These are phyloP conservation scores for Madurella mycetomatis DNA, from an alignment of 2,329 filamentous ascomycete genomes.

Conservation along the genomic window DNA sequence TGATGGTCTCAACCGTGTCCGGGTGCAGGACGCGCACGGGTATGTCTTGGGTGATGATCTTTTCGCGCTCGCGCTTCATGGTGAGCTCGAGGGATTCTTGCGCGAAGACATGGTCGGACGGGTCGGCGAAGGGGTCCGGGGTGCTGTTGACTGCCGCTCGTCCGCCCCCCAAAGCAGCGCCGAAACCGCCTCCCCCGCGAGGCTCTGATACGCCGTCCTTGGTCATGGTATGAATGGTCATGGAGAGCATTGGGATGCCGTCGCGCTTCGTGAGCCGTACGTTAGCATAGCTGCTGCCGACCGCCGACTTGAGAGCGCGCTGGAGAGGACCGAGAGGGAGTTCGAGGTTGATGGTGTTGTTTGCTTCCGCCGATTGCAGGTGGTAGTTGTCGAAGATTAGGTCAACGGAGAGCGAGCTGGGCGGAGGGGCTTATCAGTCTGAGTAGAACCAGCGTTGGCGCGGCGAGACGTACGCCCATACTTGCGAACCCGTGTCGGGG, in stretches of 20 bases:
- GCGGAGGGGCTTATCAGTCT: constrained; percentile 29
- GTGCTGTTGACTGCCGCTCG: constrained; percentile 33
- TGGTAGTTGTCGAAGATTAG: constrained; percentile 83
- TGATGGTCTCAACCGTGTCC: constrained; percentile 81
- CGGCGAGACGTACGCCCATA: constrained; percentile 71
- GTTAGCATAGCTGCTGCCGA: constrained; percentile 73
- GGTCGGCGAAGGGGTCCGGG: constrained; percentile 41
- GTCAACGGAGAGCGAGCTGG: constrained; percentile 61
- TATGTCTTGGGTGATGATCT: constrained; percentile 90
- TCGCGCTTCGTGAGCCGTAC: constrained; percentile 93
- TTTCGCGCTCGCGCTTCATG: constrained; percentile 71
- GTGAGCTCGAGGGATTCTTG: constrained; percentile 50
- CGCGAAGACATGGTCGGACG: constrained; percentile 39
- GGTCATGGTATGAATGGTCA: constrained; percentile 81
- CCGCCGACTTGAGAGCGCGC: constrained; percentile 84
- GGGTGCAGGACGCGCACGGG: constrained; percentile 87
- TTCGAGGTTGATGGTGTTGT: constrained; percentile 94
- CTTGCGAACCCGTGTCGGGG: constrained; percentile 88
- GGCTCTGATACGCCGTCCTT: constrained; percentile 39
- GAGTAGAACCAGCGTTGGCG: neutral
- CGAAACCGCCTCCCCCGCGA: constrained; percentile 28
- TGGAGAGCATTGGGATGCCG: constrained; percentile 75
- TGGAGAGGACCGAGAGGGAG: constrained; percentile 83
- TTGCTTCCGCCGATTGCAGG: constrained; percentile 74
- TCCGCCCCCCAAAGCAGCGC: constrained; percentile 35